Base-by-base conservation (phyloP, 1,284 basidiomycete genomes). In the Cryptococcus amylolentus region DNA sequence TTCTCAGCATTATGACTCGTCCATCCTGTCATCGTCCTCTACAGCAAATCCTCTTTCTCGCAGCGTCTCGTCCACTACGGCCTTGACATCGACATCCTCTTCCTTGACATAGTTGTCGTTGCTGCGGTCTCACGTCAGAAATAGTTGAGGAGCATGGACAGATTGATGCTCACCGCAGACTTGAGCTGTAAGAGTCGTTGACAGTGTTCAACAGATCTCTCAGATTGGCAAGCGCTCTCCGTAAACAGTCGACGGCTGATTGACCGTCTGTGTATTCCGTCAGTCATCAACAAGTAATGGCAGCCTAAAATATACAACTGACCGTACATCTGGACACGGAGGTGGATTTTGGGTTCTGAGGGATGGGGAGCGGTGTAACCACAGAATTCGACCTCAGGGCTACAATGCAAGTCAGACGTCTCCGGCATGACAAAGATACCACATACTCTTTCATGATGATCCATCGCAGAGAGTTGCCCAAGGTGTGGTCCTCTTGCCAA, bases 261-360 rank as follows among this genome's bases (percentile, higher is more conserved):
- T 87, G 79, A 37, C 84, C 82, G 69, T 93, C 91, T 92, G 65
- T 1, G 35, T 16, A 20, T 7, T 26, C 31, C 42, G 14, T 28
- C 10, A 37, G 41, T 16, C 31, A 3, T 9, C 45, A 9, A 26
- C 2, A 28, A 23, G 18, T 20, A 18, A 13, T 16, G 27, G 16
- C 10, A 27, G 9, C 45, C 2, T 35, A 23, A 14, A 45, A 26
- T 13, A 8, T 26, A 6, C 31, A 26, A 83, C 92, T 67, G 72
- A 97, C 93, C 93, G 71, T 95, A 95, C 94, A 98, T 98, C 83
- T 98, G 95, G 61, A 98, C 89, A 18, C 96, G 87, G 45, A 98
- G 81, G 71, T 98, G 90, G 67, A 98, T 96, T 72, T 91, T 88
- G 68, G 91, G 89, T 80, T 98, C 95, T 20, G 93, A 96, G 5